Conservation (phyloP, 176 grass and related monocot genomes). For the Saccharum officinarum region DNA sequence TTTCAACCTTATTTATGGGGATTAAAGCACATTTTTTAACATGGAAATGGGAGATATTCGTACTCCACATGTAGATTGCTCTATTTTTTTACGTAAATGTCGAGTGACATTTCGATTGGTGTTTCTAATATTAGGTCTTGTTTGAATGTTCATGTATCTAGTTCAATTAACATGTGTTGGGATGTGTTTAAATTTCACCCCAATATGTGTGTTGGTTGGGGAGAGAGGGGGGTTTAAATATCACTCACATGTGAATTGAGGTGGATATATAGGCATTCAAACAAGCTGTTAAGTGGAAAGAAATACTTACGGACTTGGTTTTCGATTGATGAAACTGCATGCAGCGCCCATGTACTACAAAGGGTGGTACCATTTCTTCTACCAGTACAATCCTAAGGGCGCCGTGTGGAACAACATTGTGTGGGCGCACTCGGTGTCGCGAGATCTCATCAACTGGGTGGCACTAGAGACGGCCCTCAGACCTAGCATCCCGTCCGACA, state of each 20-base stretch:
- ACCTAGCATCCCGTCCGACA: conserved; percentile 56
- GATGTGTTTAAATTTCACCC: no score
- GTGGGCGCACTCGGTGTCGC: conserved; percentile 78
- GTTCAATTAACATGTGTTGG: no score
- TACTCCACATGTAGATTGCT: background rate
- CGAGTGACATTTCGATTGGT: no score
- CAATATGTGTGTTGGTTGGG: no score
- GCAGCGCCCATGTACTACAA: conserved; percentile 74
- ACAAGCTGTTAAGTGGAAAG: background rate
- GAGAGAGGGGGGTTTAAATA: no score
- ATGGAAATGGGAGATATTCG: background rate
- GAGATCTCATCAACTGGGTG: conserved; percentile 70
- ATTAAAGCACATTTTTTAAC: background rate
- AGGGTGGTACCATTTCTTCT: conserved; percentile 79
- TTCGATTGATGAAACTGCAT: background rate
- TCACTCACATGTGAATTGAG: no score
- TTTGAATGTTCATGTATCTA: no score
- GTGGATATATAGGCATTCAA: no score
- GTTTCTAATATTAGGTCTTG: background rate
- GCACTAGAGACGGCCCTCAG: conserved; percentile 46
- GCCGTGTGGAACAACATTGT: conserved; percentile 60
- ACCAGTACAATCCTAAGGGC: conserved; percentile 70
- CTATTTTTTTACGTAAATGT: background rate
- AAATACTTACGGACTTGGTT: background rate
- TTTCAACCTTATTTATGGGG: background rate